phyloP scores from a whole-genome alignment of 345 rosid genomes.

The Rubroshorea leprosula region DNA sequence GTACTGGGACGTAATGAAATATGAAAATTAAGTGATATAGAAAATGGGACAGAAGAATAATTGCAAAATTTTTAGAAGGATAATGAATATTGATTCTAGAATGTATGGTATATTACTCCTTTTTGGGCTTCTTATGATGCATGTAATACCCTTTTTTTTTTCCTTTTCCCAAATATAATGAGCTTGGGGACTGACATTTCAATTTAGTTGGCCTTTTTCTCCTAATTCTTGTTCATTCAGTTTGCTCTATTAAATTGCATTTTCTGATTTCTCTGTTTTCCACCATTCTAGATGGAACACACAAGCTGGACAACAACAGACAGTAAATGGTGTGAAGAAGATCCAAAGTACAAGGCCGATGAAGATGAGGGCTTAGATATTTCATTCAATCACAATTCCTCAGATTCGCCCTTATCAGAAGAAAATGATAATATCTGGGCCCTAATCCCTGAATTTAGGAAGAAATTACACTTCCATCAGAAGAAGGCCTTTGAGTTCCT shows the following conservation, averaged over 20 bases:
- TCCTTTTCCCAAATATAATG: too few relatives aligned
- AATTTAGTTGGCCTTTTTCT: too few relatives aligned
- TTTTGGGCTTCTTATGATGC: too few relatives aligned
- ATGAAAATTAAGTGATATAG: too few relatives aligned
- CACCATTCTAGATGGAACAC: constrained; percentile 32
- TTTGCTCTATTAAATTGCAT: background rate
- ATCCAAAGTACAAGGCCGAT: constrained; percentile 23
- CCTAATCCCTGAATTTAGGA: constrained; percentile 64
- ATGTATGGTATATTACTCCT: too few relatives aligned
- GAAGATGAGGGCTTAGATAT: constrained; percentile 27
- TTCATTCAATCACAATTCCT: constrained; percentile 22
- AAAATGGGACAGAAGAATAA: too few relatives aligned
- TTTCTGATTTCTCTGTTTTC: constrained; percentile 8
- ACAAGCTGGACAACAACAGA: constrained; percentile 39
- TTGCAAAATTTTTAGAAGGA: too few relatives aligned
- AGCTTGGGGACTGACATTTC: too few relatives aligned
- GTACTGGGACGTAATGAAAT: too few relatives aligned
- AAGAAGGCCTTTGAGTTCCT: constrained; percentile 79
- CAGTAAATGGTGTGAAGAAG: constrained; percentile 31
- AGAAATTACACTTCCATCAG: constrained; percentile 73
- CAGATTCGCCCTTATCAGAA: constrained; percentile 29
- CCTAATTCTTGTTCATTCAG: background rate
- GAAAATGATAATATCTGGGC: constrained; percentile 72
- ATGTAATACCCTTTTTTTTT: too few relatives aligned
- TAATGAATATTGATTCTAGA: too few relatives aligned